phyloP scores from a whole-genome alignment of 495 filamentous ascomycete genomes.

The Neurospora cerealis region DNA sequence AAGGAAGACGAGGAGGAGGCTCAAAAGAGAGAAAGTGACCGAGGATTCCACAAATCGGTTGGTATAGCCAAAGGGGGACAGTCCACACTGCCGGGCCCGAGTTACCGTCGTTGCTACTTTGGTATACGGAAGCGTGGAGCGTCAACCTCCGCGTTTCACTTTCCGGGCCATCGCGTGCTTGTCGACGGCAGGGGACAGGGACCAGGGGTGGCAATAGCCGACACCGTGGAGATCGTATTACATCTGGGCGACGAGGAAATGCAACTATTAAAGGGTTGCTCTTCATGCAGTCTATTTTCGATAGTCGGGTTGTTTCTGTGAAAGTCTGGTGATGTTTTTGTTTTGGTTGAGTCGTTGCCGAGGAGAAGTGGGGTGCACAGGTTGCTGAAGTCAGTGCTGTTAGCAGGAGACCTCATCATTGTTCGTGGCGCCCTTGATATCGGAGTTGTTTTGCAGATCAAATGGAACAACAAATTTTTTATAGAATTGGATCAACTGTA shows the following conservation, averaged over 20 bases:
- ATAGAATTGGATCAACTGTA: too few species aligned
- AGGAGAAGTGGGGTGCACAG: background rate
- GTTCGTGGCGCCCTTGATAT: too few species aligned
- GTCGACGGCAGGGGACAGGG: background rate
- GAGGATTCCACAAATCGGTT: slow-evolving; percentile 14
- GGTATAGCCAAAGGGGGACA: background rate
- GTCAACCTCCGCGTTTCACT: slow-evolving; percentile 13
- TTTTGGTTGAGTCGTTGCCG: background rate
- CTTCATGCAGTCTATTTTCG: background rate
- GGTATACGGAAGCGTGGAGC: slow-evolving; percentile 8
- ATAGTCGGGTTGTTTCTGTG: background rate
- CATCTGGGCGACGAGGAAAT: background rate
- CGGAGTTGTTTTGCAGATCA: background rate
- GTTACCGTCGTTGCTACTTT: slow-evolving; percentile 14
- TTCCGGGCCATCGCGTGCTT: background rate
- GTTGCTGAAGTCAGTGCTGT: background rate
- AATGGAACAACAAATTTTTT: background rate
- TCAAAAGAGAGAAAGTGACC: background rate
- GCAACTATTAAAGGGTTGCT: background rate
- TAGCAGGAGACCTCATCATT: background rate
- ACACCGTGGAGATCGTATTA: background rate
- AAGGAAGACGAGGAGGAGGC: background rate
- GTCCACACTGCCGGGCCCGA: slow-evolving; percentile 4
- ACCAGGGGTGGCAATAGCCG: background rate
- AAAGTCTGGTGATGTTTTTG: background rate